phyloP scores from a whole-genome alignment of 139 green algal species.

The Gonium pectorale region DNA sequence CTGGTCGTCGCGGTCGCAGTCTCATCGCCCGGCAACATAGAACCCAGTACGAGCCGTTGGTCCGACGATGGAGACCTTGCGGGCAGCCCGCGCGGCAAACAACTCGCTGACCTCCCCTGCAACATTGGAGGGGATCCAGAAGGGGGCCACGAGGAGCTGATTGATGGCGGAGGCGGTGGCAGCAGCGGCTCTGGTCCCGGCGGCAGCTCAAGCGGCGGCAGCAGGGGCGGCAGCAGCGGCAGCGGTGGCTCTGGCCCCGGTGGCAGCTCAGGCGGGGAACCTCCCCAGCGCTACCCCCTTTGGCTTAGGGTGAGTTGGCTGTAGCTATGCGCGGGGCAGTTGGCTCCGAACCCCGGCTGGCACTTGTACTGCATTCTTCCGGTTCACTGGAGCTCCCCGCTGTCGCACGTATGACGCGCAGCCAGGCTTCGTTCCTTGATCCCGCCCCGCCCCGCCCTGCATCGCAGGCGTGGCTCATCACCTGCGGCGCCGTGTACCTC shows the following conservation, averaged over 20 bases:
- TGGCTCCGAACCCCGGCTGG: neutral
- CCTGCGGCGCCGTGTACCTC: conserved; percentile 14
- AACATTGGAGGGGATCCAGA: neutral
- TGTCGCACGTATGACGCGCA: no score
- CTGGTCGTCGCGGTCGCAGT: no score
- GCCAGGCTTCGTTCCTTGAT: neutral
- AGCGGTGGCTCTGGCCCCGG: neutral
- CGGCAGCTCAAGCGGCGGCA: neutral
- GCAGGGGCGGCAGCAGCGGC: neutral
- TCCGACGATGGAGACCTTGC: no score
- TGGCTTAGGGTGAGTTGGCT: conserved; percentile 32
- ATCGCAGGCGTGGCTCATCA: conserved; percentile 13
- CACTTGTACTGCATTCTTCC: neutral
- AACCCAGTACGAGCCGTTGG: no score
- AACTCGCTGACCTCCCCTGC: no score
- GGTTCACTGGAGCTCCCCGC: neutral
- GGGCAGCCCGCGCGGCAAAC: no score
- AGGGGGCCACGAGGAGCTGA: neutral
- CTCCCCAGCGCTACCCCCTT: neutral
- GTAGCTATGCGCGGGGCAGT: neutral
- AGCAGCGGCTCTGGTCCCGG: neutral
- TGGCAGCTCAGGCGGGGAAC: neutral
- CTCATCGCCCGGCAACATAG: no score
- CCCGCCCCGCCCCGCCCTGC: neutral
- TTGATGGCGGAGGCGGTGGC: neutral